Conservation (phyloP, 1,284 basidiomycete genomes). For the Golubevia pallescens region DNA sequence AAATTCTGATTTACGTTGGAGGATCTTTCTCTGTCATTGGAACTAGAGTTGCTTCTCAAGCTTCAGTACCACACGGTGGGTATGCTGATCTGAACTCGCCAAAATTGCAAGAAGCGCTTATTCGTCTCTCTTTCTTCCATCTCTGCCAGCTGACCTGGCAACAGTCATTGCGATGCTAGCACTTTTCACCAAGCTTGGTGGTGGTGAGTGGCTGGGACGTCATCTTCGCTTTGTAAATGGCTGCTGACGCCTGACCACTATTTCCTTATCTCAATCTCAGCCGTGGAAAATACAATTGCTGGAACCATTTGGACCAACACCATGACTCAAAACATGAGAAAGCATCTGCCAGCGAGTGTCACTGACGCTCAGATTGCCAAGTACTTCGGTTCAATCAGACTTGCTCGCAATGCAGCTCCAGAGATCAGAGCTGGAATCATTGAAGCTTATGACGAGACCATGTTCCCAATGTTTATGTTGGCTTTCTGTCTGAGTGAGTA, state of each 20-base stretch:
- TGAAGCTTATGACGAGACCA: constrained; percentile 14
- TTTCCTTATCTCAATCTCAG: not conserved
- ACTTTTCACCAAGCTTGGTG: constrained; percentile 23
- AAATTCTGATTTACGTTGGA: constrained; percentile 23
- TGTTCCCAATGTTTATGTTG: constrained; percentile 15
- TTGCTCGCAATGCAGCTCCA: not conserved
- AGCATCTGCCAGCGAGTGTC: constrained; percentile 5
- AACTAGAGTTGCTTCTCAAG: constrained; percentile 26
- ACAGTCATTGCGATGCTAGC: constrained; percentile 21
- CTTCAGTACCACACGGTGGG: constrained; percentile 23
- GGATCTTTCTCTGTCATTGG: constrained; percentile 24
- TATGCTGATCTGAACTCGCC: no score
- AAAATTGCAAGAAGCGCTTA: no score
- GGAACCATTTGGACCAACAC: constrained; percentile 23
- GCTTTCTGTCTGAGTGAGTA: constrained; percentile 10
- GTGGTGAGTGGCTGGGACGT: no score
- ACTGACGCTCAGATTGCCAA: constrained; percentile 7
- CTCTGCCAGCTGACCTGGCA: constrained; percentile 27
- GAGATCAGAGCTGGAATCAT: constrained; percentile 12
- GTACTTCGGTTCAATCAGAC: constrained; percentile 10
- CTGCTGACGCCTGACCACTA: no score
- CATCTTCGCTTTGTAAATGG: no score
- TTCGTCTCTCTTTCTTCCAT: no score
- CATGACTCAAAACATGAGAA: constrained; percentile 10
- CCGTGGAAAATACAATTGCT: constrained; percentile 17